These are phyloP conservation scores for Athelia psychrophila DNA, from an alignment of 1,284 basidiomycete genomes.

Conservation along the genomic window DNA sequence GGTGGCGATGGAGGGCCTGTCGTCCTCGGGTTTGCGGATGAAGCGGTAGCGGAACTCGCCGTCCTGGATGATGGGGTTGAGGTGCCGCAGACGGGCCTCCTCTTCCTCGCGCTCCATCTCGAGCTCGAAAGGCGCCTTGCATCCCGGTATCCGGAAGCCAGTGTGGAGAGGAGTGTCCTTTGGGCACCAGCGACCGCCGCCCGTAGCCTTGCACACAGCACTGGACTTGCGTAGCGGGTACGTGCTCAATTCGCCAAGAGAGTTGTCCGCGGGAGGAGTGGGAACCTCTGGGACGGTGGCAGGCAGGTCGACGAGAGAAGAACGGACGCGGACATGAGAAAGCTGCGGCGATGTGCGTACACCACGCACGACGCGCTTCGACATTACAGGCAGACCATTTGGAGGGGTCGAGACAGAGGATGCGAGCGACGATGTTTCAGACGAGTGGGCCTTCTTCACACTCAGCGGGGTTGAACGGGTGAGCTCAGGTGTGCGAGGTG, in stretches of 20 bases:
- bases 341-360: constrained; percentile 27
- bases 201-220: constrained; percentile 68
- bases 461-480: constrained; percentile 26
- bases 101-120: constrained; percentile 63
- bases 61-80: constrained; percentile 61
- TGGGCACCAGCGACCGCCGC: constrained; percentile 74
- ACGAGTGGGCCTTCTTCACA: constrained; percentile 25
- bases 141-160: constrained; percentile 56
- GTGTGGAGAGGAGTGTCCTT: constrained; percentile 44
- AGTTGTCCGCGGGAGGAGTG: constrained; percentile 14
- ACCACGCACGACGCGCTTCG: constrained; percentile 16
- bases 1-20: background rate
- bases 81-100: constrained; percentile 40
- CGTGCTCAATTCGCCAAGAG: constrained; percentile 59
- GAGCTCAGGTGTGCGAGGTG: constrained; percentile 42
- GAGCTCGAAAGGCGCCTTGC: constrained; percentile 61
- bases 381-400: constrained; percentile 22
- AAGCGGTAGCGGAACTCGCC: constrained; percentile 32
- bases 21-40: background rate
- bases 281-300: constrained; percentile 15
- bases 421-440: constrained; percentile 27
- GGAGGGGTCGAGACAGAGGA: constrained; percentile 34
- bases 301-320: background rate
- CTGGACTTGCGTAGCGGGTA: constrained; percentile 67
- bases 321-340: background rate